These are phyloP conservation scores for Conticribra weissflogii DNA, from an alignment of 108 stramenopile species.

Conservation along the genomic window DNA sequence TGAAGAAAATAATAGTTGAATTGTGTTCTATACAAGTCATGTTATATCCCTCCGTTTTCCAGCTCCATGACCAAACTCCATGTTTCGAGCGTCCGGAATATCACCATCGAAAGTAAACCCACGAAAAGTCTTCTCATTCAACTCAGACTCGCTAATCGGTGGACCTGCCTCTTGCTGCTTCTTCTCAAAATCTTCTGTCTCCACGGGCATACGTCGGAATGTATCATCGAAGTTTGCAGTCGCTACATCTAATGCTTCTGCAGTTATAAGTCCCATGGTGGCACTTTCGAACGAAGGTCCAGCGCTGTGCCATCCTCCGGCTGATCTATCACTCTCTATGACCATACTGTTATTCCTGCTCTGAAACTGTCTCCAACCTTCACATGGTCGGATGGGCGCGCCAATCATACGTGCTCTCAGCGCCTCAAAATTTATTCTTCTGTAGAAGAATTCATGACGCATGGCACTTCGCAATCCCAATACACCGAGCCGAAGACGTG, in stretches of 20 bases:
- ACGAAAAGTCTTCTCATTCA: slow-evolving; percentile 80
- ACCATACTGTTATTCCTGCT: slow-evolving; percentile 25
- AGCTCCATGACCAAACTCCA: not conserved
- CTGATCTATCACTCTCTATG: slow-evolving; percentile 5
- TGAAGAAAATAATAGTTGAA: too few relatives aligned
- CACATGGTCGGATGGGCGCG: slow-evolving; percentile 88
- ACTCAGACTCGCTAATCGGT: slow-evolving; percentile 56
- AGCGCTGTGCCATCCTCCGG: slow-evolving; percentile 28
- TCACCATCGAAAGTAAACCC: slow-evolving; percentile 87
- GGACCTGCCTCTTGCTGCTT: slow-evolving; percentile 51
- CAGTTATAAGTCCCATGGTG: slow-evolving; percentile 50
- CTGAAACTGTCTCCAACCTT: slow-evolving; percentile 80
- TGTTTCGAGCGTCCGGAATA: not conserved
- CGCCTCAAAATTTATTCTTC: slow-evolving; percentile 80
- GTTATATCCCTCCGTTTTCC: not conserved
- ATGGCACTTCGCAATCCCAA: slow-evolving; percentile 79
- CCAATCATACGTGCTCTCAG: slow-evolving; percentile 73
- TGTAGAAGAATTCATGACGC: slow-evolving; percentile 83
- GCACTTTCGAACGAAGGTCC: slow-evolving; percentile 41
- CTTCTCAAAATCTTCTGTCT: slow-evolving; percentile 71
- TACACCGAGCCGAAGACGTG: slow-evolving; percentile 72
- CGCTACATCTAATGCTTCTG: slow-evolving; percentile 73
- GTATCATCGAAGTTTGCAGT: slow-evolving; percentile 89
- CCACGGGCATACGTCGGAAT: slow-evolving; percentile 85
- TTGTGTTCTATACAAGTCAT: not conserved